These are phyloP conservation scores for Smittium culicis DNA, from an alignment of 371 early-diverging fungal species.

Conservation along the genomic window DNA sequence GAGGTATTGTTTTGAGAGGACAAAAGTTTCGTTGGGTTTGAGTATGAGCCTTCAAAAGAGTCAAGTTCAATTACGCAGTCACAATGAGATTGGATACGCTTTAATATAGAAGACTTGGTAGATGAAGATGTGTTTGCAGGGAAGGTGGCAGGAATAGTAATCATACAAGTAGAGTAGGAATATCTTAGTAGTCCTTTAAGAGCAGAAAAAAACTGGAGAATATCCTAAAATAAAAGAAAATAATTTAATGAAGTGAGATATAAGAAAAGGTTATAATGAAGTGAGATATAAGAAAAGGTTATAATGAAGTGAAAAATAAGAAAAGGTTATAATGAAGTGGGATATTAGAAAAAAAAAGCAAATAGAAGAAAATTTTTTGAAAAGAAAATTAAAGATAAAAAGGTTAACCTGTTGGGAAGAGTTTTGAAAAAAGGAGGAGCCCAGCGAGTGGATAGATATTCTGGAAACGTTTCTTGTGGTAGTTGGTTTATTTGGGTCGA, in stretches of 20 bases:
- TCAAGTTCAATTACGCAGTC: slow-evolving; percentile 81
- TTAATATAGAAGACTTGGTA: slow-evolving; percentile 34
- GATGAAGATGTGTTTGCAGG: slow-evolving; percentile 32
- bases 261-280: not conserved
- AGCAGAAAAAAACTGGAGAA: slow-evolving; percentile 49
- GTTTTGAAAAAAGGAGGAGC: not conserved
- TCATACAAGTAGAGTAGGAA: slow-evolving; percentile 58
- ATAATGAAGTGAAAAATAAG: not conserved
- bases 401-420: not conserved
- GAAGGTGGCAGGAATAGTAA: slow-evolving; percentile 69
- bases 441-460: not conserved
- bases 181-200: slow-evolving; percentile 61
- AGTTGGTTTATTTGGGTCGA: not conserved
- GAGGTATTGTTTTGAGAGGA: slow-evolving; percentile 34
- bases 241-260: too few species aligned
- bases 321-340: not conserved
- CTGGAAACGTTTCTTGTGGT: not conserved
- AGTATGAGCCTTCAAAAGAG: slow-evolving; percentile 65
- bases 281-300: not conserved
- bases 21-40: slow-evolving; percentile 18
- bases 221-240: slow-evolving; percentile 14
- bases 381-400: not conserved
- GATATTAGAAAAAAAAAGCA: not conserved
- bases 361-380: not conserved
- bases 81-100: slow-evolving; percentile 61